Percentiles rank a stretch among this genome's conserved stretches.
Evolutionary conservation across 345 rosid species (phyloP).

Genomic region (Hibiscus trionum): DNA sequence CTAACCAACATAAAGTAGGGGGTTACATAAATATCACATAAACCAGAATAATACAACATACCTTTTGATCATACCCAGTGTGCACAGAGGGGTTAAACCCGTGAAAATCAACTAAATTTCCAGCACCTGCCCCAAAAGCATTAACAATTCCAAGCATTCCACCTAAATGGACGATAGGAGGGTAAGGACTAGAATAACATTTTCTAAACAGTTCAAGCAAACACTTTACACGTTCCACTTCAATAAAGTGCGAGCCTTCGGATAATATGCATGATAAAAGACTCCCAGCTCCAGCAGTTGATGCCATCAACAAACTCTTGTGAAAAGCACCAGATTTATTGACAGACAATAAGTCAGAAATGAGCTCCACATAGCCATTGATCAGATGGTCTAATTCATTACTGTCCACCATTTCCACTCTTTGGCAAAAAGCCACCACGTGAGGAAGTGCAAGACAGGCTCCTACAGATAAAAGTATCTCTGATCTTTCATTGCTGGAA

Average conservation of each 20-base stretch:
- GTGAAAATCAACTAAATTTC: constrained; percentile 44
- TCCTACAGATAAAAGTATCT: constrained; percentile 55
- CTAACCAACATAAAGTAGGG: neutral
- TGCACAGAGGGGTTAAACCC: constrained; percentile 29
- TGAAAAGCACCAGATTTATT: constrained; percentile 52
- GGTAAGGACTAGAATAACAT: constrained; percentile 61
- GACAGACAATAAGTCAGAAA: constrained; percentile 55
- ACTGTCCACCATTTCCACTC: constrained; percentile 62
- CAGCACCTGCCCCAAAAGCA: constrained; percentile 78
- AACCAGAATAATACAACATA: constrained; percentile 18
- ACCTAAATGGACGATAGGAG: constrained; percentile 56
- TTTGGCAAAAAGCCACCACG: constrained; percentile 68
- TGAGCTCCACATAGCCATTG: constrained; percentile 48
- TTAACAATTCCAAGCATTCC: constrained; percentile 91
- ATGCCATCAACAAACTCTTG: constrained; percentile 71
- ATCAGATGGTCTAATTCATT: constrained; percentile 50
- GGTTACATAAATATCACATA: neutral
- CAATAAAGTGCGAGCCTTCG: constrained; percentile 67
- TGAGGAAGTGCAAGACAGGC: constrained; percentile 73
- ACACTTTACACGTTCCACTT: constrained; percentile 38
- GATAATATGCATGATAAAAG: constrained; percentile 57
- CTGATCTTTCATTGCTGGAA: constrained; percentile 31
- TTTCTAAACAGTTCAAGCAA: constrained; percentile 59
- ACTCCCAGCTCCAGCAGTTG: constrained; percentile 74
- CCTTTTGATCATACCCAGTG: constrained; percentile 40